These are phyloP conservation scores for Chytriomyces sp. DNA, from an alignment of 192 early-diverging fungal species.

Conservation along the genomic window DNA sequence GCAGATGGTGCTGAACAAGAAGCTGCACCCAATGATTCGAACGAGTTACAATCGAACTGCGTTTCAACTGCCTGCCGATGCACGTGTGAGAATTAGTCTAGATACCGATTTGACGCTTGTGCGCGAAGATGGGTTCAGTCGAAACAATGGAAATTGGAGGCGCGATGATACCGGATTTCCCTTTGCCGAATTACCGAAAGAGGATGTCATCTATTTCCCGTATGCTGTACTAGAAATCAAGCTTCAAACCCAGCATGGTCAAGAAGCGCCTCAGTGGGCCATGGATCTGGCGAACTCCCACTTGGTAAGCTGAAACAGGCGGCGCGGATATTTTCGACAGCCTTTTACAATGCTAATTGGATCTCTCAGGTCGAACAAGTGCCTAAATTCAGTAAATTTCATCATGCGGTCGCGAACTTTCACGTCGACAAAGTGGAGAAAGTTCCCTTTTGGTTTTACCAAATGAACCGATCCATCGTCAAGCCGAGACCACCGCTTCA, in stretches of 20 bases:
- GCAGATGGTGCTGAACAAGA: constrained; percentile 65
- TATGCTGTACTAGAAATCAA: constrained; percentile 95
- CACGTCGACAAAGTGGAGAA: constrained; percentile 67
- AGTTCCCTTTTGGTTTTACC: constrained; percentile 91
- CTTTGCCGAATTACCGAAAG: constrained; percentile 75
- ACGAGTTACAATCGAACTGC: constrained; percentile 92
- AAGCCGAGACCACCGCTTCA: constrained; percentile 59
- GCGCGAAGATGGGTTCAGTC: constrained; percentile 76
- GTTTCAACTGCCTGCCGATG: constrained; percentile 92
- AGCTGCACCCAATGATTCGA: constrained; percentile 71
- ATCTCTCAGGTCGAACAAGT: constrained; percentile 72
- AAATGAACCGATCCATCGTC: constrained; percentile 90
- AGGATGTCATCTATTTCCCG: constrained; percentile 82
- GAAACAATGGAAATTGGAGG: constrained; percentile 80
- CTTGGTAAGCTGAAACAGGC: constrained; percentile 51
- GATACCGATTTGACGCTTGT: constrained; percentile 91
- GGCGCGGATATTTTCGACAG: not conserved
- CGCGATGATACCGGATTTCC: constrained; percentile 77
- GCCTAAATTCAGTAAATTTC: constrained; percentile 97
- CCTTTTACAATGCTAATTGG: not conserved
- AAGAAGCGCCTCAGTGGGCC: constrained; percentile 91
- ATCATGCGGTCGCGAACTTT: constrained; percentile 87
- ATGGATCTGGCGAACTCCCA: constrained; percentile 84
- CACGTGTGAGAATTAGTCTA: constrained; percentile 85
- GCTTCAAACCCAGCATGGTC: constrained; percentile 89